Evolutionary conservation across 192 early-diverging fungal genomes (phyloP).

Genomic region (Coemansia sp.): DNA sequence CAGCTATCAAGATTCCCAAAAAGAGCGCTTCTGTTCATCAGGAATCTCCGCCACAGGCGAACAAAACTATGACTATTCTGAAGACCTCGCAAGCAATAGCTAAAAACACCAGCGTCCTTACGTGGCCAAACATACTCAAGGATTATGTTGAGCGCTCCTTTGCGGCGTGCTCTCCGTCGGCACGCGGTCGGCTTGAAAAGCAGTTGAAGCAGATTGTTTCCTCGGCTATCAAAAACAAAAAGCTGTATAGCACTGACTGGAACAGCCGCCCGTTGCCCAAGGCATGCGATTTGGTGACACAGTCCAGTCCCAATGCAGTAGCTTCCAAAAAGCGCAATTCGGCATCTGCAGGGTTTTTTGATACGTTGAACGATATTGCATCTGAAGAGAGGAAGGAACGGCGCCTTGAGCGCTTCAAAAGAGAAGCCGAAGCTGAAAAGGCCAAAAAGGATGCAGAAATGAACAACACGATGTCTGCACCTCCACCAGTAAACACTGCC

Average conservation of each 20-base stretch:
- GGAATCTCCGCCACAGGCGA: not conserved
- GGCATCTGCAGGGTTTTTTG: slow-evolving; percentile 7
- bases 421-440: slow-evolving; percentile 31
- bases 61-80: slow-evolving; percentile 1
- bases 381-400: slow-evolving; percentile 45
- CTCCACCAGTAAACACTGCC: slow-evolving; percentile 41
- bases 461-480: slow-evolving; percentile 3
- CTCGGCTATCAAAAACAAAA: slow-evolving; percentile 43
- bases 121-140: slow-evolving; percentile 39
- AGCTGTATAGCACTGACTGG: slow-evolving; percentile 43
- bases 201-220: slow-evolving; percentile 51
- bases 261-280: slow-evolving; percentile 37
- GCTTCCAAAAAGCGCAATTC: slow-evolving; percentile 23
- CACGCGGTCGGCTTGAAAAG: slow-evolving; percentile 21
- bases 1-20: slow-evolving; percentile 33
- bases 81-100: slow-evolving; percentile 4
- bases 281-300: slow-evolving; percentile 23
- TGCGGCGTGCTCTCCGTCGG: slow-evolving; percentile 22
- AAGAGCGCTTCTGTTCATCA: slow-evolving; percentile 2
- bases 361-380: slow-evolving; percentile 26
- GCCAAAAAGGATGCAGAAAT: slow-evolving; percentile 34
- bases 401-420: slow-evolving; percentile 41
- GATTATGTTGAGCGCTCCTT: slow-evolving; percentile 53
- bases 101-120: not conserved
- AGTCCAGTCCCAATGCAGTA: not conserved